These are phyloP conservation scores for Stagonosporopsis vannaccii DNA, from an alignment of 2,329 filamentous ascomycete genomes.

Conservation along the genomic window DNA sequence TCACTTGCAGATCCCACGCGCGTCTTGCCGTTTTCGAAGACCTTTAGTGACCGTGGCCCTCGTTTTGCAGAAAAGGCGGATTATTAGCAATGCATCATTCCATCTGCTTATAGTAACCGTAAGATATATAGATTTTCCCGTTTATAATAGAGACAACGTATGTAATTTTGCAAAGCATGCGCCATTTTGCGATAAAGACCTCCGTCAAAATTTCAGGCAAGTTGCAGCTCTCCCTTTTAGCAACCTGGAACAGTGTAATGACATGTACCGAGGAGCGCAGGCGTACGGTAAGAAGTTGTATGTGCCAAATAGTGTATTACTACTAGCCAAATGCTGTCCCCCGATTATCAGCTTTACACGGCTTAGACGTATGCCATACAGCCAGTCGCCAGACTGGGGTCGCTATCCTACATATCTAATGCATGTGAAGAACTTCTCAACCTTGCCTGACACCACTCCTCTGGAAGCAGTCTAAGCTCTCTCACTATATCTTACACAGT, in stretches of 20 bases:
- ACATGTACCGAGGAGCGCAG: not conserved
- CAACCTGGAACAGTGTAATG: too few species aligned
- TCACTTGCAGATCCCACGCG: conserved; percentile 21
- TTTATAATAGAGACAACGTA: too few species aligned
- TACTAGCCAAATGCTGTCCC: conserved; percentile 4
- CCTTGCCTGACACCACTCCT: not conserved
- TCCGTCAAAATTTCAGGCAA: too few species aligned
- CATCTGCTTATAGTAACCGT: too few species aligned
- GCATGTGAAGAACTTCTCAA: not conserved
- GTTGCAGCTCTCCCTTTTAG: too few species aligned
- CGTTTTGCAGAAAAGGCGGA: too few species aligned
- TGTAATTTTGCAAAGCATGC: too few species aligned
- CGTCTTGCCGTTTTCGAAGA: conserved; percentile 8
- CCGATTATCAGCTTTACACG: not conserved
- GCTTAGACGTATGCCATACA: conserved; percentile 1
- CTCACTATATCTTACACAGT: conserved; percentile 15
- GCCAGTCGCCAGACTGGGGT: not conserved
- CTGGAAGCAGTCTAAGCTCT: not conserved
- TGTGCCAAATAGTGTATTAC: conserved; percentile 6
- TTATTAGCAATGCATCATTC: too few species aligned
- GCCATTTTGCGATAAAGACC: too few species aligned
- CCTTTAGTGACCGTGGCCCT: not conserved
- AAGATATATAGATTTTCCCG: too few species aligned
- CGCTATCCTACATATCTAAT: not conserved
- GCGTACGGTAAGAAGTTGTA: not conserved